These are phyloP conservation scores for Rhodotorula sp. DNA, from an alignment of 1,284 basidiomycete species.

Conservation along the genomic window DNA sequence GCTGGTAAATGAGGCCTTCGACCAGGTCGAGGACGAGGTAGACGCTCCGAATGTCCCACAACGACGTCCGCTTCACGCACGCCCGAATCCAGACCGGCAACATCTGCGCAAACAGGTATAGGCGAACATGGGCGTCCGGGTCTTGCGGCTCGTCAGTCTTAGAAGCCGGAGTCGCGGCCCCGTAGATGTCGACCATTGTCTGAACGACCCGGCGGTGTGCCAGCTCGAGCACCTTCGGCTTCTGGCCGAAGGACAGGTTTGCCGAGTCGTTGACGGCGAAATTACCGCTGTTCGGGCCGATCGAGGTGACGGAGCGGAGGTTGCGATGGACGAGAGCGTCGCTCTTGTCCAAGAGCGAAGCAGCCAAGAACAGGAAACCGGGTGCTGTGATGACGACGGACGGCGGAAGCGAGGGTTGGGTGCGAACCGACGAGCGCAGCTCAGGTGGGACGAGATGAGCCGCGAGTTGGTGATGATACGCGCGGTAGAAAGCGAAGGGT, in stretches of 20 bases:
- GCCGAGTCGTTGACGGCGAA: slow-evolving; percentile 55
- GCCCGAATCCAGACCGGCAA: slow-evolving; percentile 53
- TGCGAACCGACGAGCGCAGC: slow-evolving; percentile 21
- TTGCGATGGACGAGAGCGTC: slow-evolving; percentile 46
- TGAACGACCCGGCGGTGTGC: slow-evolving; percentile 54
- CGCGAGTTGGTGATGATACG: slow-evolving; percentile 55
- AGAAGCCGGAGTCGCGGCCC: slow-evolving; percentile 36
- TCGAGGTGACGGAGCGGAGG: slow-evolving; percentile 46
- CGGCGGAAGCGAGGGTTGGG: slow-evolving; percentile 41
- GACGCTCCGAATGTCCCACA: slow-evolving; percentile 55
- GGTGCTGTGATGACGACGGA: slow-evolving; percentile 51
- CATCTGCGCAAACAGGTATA: slow-evolving; percentile 52
- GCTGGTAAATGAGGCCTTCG: slow-evolving; percentile 44
- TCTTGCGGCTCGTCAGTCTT: slow-evolving; percentile 9
- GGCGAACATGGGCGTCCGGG: slow-evolving; percentile 29
- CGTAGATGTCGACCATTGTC: slow-evolving; percentile 52
- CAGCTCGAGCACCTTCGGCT: slow-evolving; percentile 55
- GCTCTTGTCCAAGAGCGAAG: slow-evolving; percentile 45
- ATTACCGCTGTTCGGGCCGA: slow-evolving; percentile 50
- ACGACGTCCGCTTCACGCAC: slow-evolving; percentile 52
- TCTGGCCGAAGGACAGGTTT: slow-evolving; percentile 52
- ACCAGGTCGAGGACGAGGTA: slow-evolving; percentile 48
- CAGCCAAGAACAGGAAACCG: slow-evolving; percentile 49
- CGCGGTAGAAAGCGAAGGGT: slow-evolving; percentile 56
- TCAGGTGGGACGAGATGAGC: slow-evolving; percentile 49